Base-by-base conservation (phyloP, 2,329 filamentous ascomycete genomes). In the Colletotrichum orchidophilum region DNA sequence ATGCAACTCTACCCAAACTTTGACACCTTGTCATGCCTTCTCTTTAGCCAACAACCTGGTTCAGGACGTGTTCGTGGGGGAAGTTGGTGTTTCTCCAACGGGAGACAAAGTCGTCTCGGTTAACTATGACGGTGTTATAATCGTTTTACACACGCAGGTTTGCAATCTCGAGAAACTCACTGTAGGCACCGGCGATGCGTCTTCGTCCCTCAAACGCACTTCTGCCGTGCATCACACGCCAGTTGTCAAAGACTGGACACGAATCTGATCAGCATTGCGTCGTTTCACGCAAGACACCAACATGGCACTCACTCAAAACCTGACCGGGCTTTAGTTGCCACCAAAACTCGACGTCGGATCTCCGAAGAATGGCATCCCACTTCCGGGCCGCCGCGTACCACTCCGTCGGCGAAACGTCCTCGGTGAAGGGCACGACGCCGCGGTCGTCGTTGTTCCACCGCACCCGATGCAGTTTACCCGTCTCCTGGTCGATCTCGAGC, bases 401-500 rank as follows among this genome's bases (percentile, higher is more conserved):
- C 46, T 81, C 78, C 8, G 82, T 80, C 2, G 91, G 85, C 4
- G 85, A 79, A 26, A 83, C 81, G 21, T 86, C 76, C 4, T 80
- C 78, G 6, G 80, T 80, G 77, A 90, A 88, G 15, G 89, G 88
- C 71, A 94, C 86, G 2, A 91, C 87, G 1, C 93, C 94, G 50
- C 96, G 87, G 80, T 98, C 96, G 73, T 94, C 93, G 74, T 95
- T 96, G 80, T 99, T 99, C 96, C 96, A 99, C 64, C 96, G 88
- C 7, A 98, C 86, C 66, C 94, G 92, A 24, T 80, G 78, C 58
- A 87, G 55, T 31, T 77, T 68, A 0, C 77, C 75, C 12, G 71
- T 76, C 12, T 73, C 73, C 8, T 82, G 79, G 57, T 90, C 84
- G 53, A 90, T 82, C 67, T 91, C 90, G 9, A 98, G 83, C 1